Conservation (phyloP, 192 early-diverging fungal species). For the Mortierella antarctica region DNA sequence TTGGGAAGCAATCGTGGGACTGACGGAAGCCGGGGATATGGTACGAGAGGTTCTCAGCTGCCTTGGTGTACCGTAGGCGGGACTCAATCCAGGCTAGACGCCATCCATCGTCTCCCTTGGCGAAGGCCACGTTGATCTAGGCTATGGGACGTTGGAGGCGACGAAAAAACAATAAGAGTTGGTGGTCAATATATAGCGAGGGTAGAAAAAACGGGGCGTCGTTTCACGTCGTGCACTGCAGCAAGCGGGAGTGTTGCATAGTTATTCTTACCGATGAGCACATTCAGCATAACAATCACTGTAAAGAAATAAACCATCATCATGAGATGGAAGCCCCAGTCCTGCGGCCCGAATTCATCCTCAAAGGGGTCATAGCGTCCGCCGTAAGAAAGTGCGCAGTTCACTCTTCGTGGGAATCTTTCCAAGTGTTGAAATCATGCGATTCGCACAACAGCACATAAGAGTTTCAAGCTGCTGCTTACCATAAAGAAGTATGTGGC, state of each 20-base stretch:
- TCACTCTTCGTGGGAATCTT: too few relatives aligned
- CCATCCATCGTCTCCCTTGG: slow-evolving; percentile 21
- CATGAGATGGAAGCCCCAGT: not conserved
- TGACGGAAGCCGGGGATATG: slow-evolving; percentile 12
- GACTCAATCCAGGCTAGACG: slow-evolving; percentile 14
- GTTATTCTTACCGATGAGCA: slow-evolving; percentile 21
- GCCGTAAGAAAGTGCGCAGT: not conserved
- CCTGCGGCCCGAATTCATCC: not conserved
- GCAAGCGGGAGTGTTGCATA: not conserved
- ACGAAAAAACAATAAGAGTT: not conserved
- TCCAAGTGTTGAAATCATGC: too few relatives aligned
- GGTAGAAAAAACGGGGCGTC: not conserved
- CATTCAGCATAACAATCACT: slow-evolving; percentile 5
- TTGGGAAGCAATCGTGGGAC: slow-evolving; percentile 6
- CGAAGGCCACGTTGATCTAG: slow-evolving; percentile 18
- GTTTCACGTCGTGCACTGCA: too few relatives aligned
- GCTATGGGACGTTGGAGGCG: not conserved
- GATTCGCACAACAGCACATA: too few relatives aligned
- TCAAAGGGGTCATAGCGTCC: slow-evolving; percentile 1
- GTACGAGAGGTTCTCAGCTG: slow-evolving; percentile 27
- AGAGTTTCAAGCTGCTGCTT: too few relatives aligned
- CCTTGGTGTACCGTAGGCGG: slow-evolving; percentile 13
- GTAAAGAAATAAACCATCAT: slow-evolving; percentile 14
- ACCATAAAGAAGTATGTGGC: too few relatives aligned
- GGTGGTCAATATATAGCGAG: not conserved